Percentiles rank a stretch among this genome's conserved stretches.
Evolutionary conservation across 306 rosid genomes (phyloP).

Genomic region (Geum urbanum): DNA sequence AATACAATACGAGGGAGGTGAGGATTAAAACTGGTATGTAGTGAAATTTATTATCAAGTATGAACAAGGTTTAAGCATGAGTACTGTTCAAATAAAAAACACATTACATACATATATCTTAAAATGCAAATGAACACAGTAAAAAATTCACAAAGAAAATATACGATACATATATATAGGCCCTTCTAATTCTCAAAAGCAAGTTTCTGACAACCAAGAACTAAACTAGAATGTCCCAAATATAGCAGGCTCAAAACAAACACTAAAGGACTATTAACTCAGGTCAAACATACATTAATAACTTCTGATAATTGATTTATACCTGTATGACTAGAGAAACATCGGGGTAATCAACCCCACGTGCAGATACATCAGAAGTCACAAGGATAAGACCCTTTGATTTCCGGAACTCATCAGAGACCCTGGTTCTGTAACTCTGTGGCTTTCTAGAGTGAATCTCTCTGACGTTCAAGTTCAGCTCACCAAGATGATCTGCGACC

Average conservation of each 20-base stretch:
- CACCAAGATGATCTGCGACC: constrained; percentile 80
- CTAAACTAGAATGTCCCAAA: background rate
- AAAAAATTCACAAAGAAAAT: background rate
- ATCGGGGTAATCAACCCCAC: constrained; percentile 97
- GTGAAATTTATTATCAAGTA: background rate
- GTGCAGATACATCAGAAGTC: constrained; percentile 96
- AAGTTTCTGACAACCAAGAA: background rate
- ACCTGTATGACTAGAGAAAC: constrained; percentile 93
- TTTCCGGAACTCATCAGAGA: constrained; percentile 91
- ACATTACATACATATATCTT: background rate
- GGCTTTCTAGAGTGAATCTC: constrained; percentile 96
- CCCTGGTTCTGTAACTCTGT: constrained; percentile 82
- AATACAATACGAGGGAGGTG: background rate
- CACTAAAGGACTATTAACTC: background rate
- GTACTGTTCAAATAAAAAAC: background rate
- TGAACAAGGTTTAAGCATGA: background rate
- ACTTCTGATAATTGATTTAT: constrained; percentile 13
- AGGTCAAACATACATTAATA: background rate
- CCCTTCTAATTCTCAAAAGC: background rate
- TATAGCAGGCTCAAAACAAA: constrained; percentile 10
- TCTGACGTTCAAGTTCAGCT: constrained; percentile 84
- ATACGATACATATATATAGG: background rate
- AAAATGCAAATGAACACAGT: background rate
- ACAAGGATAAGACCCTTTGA: constrained; percentile 88
- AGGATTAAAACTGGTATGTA: background rate